These are phyloP conservation scores for Mortierella sp. DNA, from an alignment of 371 early-diverging fungal genomes.

Conservation along the genomic window DNA sequence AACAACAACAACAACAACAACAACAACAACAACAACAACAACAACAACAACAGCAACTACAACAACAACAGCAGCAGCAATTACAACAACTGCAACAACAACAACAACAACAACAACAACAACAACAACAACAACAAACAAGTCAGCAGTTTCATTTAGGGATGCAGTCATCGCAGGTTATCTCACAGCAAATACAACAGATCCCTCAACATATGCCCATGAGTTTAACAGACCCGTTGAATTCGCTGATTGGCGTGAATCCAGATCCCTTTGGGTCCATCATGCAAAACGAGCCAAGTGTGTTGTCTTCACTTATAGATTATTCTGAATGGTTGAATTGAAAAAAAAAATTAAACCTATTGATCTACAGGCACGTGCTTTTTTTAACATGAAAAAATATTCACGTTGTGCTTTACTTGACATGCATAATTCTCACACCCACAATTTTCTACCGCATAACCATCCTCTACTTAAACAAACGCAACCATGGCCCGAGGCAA, in stretches of 20 bases:
- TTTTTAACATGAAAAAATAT: slow-evolving; percentile 7
- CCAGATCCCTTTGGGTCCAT: slow-evolving; percentile 52
- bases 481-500: slow-evolving; percentile 10
- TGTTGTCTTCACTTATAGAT: slow-evolving; percentile 52
- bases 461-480: not conserved
- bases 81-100: slow-evolving; percentile 30
- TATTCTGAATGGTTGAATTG: slow-evolving; percentile 56
- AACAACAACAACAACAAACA: slow-evolving; percentile 2
- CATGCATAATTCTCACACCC: not conserved
- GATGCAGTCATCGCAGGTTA: not conserved
- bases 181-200: slow-evolving; percentile 8
- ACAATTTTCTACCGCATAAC: not conserved
- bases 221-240: slow-evolving; percentile 31
- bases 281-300: slow-evolving; percentile 54
- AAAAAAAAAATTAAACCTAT: slow-evolving; percentile 4
- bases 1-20: slow-evolving; percentile 11
- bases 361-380: not conserved
- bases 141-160: not conserved
- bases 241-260: slow-evolving; percentile 26
- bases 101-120: slow-evolving; percentile 24
- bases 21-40: slow-evolving; percentile 24
- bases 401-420: not conserved
- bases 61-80: slow-evolving; percentile 28
- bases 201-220: slow-evolving; percentile 9
- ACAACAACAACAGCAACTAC: slow-evolving; percentile 29